Conservation (phyloP, 305 asterid species). For the Withania somnifera region DNA sequence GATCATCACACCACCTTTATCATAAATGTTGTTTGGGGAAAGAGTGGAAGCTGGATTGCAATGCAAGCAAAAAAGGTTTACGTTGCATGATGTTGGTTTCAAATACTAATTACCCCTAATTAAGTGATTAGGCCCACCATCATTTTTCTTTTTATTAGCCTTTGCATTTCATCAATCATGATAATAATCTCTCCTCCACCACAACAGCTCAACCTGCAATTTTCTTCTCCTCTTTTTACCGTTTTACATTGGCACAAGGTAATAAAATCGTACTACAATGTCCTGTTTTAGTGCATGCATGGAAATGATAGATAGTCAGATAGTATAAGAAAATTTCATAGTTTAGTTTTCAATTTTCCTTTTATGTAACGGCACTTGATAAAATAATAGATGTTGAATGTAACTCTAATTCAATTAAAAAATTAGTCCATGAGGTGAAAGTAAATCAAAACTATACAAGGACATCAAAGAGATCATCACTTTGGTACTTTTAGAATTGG, state of each 20-base stretch:
- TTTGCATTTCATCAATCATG: background rate
- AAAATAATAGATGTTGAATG: too few relatives aligned
- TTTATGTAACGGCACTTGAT: too few relatives aligned
- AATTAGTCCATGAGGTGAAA: rapidly evolving
- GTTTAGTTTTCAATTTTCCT: background rate
- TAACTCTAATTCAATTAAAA: background rate
- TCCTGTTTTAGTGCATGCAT: background rate
- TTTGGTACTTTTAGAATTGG: background rate
- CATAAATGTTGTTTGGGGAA: too few relatives aligned
- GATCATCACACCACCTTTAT: background rate
- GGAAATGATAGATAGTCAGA: too few relatives aligned
- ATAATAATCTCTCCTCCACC: background rate
- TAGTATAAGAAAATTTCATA: background rate
- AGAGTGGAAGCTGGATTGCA: background rate
- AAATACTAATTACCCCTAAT: background rate
- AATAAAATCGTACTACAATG: too few relatives aligned
- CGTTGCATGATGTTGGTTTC: background rate
- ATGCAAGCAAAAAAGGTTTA: background rate
- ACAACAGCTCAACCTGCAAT: too few relatives aligned
- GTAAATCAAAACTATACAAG: background rate
- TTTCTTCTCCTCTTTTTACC: too few relatives aligned
- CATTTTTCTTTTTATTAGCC: background rate
- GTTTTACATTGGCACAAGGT: too few relatives aligned
- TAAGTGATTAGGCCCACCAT: background rate
- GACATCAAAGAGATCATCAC: background rate